Percentiles rank a stretch among this genome's conserved stretches.
These are phyloP conservation scores for Boeremia lycopersici DNA, from an alignment of 2,329 filamentous ascomycete genomes.

Conservation along the genomic window DNA sequence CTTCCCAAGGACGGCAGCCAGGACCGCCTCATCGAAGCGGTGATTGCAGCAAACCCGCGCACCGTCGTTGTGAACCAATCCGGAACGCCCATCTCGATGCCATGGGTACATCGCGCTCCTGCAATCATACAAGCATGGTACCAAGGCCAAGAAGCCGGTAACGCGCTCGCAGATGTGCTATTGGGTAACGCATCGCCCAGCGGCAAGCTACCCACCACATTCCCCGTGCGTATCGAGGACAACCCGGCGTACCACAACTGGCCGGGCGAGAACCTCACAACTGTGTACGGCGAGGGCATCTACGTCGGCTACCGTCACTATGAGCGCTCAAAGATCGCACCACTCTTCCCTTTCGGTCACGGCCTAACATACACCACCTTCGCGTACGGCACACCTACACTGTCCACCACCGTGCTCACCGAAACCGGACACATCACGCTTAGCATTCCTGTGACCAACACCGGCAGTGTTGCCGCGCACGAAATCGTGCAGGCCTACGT, in stretches of 20 bases:
- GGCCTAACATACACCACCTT: conserved; percentile 80
- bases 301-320: conserved; percentile 77
- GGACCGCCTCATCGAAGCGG: conserved; percentile 67
- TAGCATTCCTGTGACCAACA: conserved; percentile 60
- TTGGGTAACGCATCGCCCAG: conserved; percentile 76
- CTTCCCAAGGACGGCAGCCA: conserved; percentile 62
- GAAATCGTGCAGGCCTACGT: conserved; percentile 74
- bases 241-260: conserved; percentile 75
- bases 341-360: conserved; percentile 77
- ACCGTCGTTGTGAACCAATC: conserved; percentile 77
- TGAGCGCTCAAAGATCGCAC: conserved; percentile 64
- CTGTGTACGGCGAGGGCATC: conserved; percentile 73
- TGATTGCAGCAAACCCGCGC: conserved; percentile 69
- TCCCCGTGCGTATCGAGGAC: conserved; percentile 65
- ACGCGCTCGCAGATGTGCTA: conserved; percentile 77
- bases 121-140: conserved; percentile 80
- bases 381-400: conserved; percentile 63
- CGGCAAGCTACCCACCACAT: conserved; percentile 75
- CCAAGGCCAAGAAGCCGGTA: conserved; percentile 84
- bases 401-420: conserved; percentile 56
- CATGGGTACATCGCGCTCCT: conserved; percentile 69
- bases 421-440: conserved; percentile 56
- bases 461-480: conserved; percentile 61
- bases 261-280: conserved; percentile 71
- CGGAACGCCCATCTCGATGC: conserved; percentile 74